Conservation (phyloP, 179 eudicot genomes). For the Pouteria campechiana region DNA sequence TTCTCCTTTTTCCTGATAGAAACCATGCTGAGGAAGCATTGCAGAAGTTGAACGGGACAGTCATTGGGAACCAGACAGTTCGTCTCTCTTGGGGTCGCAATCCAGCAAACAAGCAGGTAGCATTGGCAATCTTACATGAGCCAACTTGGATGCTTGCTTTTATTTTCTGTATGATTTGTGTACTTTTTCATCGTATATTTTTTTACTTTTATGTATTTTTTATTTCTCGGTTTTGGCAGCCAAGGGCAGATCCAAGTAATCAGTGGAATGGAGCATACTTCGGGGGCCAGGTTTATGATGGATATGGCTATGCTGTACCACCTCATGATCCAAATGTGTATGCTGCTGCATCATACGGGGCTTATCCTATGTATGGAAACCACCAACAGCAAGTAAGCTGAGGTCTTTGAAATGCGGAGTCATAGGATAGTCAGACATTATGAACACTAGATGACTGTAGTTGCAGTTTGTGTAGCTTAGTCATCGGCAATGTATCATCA, state of each 20-base stretch:
- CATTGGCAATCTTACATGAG: neutral
- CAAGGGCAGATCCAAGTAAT: constrained; percentile 55
- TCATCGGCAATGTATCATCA: too few relatives aligned
- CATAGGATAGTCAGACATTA: too few relatives aligned
- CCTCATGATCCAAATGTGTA: constrained; percentile 51
- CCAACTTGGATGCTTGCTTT: neutral
- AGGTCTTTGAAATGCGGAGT: too few relatives aligned
- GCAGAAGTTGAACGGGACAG: constrained; percentile 67
- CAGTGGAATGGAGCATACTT: constrained; percentile 72
- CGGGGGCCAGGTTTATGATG: constrained; percentile 61
- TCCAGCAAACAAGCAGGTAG: constrained; percentile 88
- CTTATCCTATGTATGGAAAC: constrained; percentile 70
- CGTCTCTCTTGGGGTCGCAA: constrained; percentile 99
- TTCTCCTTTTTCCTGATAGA: constrained; percentile 23
- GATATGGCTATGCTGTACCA: constrained; percentile 58
- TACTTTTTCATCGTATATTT: too few relatives aligned
- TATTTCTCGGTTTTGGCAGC: constrained; percentile 25
- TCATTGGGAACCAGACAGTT: constrained; percentile 82
- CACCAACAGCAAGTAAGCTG: constrained; percentile 90
- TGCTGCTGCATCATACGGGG: constrained; percentile 69
- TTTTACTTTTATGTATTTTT: neutral
- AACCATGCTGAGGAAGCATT: constrained; percentile 82
- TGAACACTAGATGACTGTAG: too few relatives aligned
- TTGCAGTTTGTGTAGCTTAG: too few relatives aligned
- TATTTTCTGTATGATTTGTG: neutral